phyloP scores from a whole-genome alignment of 768 basidiomycete species.

The Rhizopogon roseolus region DNA sequence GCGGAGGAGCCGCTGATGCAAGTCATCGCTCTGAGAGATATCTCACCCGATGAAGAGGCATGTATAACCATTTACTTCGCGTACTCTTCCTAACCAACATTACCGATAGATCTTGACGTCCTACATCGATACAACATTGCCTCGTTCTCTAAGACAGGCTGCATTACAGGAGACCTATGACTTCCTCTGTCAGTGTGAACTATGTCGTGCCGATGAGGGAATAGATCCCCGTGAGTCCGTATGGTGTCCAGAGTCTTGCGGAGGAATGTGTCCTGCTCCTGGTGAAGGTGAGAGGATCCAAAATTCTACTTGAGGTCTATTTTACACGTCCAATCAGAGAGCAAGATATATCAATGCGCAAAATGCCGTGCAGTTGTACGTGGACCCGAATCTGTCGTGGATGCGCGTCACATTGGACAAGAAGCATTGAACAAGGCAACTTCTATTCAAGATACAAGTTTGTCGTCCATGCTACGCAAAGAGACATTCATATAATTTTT shows the following conservation, averaged over 20 bases:
- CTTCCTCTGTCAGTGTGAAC: constrained; percentile 66
- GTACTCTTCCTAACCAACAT: background rate
- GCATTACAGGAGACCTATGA: constrained; percentile 69
- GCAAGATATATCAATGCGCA: constrained; percentile 41
- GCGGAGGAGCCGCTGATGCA: constrained; percentile 61
- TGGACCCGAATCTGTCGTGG: constrained; percentile 49
- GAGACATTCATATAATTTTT: background rate
- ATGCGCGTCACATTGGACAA: constrained; percentile 63
- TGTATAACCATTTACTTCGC: constrained; percentile 3
- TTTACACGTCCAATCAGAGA: constrained; percentile 32
- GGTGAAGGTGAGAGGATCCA: constrained; percentile 43
- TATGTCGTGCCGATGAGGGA: constrained; percentile 37
- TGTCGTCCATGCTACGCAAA: constrained; percentile 4
- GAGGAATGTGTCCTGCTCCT: constrained; percentile 57
- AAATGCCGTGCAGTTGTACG: constrained; percentile 49
- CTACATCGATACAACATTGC: constrained; percentile 83
- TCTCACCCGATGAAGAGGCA: constrained; percentile 70
- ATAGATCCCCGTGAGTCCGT: constrained; percentile 68
- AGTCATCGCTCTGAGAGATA: constrained; percentile 64
- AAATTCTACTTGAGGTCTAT: background rate
- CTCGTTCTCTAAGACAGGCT: constrained; percentile 46
- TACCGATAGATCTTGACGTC: constrained; percentile 62
- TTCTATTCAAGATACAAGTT: constrained; percentile 55
- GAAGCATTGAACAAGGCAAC: constrained; percentile 75
- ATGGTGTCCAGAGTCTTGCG: constrained; percentile 65